phyloP scores from a whole-genome alignment of 805 yeast species.

The Candida broadrunensis region DNA sequence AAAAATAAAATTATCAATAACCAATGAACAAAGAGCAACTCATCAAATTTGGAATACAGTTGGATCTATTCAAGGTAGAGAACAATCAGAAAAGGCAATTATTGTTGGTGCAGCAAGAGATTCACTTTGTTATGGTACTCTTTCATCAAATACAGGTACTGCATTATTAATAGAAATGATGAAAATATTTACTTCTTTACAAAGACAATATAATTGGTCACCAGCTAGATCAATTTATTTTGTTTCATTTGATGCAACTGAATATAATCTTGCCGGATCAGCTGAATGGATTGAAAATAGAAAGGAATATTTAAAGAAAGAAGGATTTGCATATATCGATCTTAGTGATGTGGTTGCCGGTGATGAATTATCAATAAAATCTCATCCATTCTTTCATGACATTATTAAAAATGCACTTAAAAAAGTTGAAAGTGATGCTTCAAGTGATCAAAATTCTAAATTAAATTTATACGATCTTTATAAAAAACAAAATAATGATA shows the following conservation, averaged over 20 bases:
- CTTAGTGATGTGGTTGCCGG: constrained; percentile 63
- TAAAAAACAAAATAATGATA: constrained; percentile 19
- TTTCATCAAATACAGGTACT: constrained; percentile 71
- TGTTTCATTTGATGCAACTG: constrained; percentile 78
- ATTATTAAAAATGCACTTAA: constrained; percentile 43
- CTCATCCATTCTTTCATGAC: constrained; percentile 63
- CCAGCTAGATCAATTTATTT: constrained; percentile 83
- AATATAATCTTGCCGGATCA: constrained; percentile 82
- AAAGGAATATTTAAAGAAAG: constrained; percentile 50
- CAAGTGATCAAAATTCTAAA: constrained; percentile 6
- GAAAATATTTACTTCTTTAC: constrained; percentile 62
- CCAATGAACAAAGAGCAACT: constrained; percentile 43
- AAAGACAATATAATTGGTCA: constrained; percentile 66
- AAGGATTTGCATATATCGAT: constrained; percentile 71
- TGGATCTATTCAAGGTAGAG: constrained; percentile 76
- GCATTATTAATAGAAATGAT: constrained; percentile 69
- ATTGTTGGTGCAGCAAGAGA: constrained; percentile 85
- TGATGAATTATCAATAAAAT: constrained; percentile 48
- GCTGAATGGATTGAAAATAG: constrained; percentile 68
- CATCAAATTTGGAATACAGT: constrained; percentile 78
- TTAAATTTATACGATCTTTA: constrained; percentile 23
- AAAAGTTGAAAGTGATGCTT: constrained; percentile 14
- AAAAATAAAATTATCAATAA: constrained; percentile 23
- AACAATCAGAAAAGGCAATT: constrained; percentile 69
- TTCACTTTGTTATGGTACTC: constrained; percentile 71